Evolutionary conservation across 306 rosid genomes (phyloP).

Genomic region (Medicago arabica): DNA sequence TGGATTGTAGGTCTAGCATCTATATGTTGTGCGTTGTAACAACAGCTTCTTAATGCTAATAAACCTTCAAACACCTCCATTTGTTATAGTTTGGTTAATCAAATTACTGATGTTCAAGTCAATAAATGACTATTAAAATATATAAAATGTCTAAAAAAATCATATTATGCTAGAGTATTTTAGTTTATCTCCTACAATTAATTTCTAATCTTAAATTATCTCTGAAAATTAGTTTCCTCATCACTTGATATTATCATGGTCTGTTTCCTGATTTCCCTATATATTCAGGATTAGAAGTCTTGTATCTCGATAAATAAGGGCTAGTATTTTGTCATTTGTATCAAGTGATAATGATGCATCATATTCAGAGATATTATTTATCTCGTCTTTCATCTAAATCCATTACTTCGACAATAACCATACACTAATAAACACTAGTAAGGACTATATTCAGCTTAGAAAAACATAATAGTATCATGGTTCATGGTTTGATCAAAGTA

Average conservation of each 20-base stretch:
- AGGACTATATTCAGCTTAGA: background rate
- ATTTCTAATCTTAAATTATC: too few species aligned
- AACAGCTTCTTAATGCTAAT: too few species aligned
- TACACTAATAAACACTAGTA: background rate
- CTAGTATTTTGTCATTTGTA: background rate
- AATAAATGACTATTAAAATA: background rate
- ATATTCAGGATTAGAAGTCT: too few species aligned
- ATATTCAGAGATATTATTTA: background rate
- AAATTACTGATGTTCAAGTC: background rate
- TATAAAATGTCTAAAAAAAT: too few species aligned
- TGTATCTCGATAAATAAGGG: too few species aligned
- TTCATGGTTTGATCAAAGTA: conserved; percentile 4
- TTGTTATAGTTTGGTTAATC: too few species aligned
- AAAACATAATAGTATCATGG: conserved; percentile 3
- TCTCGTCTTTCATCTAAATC: background rate
- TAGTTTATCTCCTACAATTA: background rate
- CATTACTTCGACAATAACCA: background rate
- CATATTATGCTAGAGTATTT: background rate
- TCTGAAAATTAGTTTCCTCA: too few species aligned
- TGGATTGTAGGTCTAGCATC: too few species aligned
- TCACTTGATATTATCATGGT: too few species aligned
- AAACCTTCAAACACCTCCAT: too few species aligned
- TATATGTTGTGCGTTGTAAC: too few species aligned
- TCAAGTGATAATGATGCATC: background rate
- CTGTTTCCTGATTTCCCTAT: too few species aligned